Base-by-base conservation (phyloP, 768 basidiomycete species). In the Trametes coccinea region DNA sequence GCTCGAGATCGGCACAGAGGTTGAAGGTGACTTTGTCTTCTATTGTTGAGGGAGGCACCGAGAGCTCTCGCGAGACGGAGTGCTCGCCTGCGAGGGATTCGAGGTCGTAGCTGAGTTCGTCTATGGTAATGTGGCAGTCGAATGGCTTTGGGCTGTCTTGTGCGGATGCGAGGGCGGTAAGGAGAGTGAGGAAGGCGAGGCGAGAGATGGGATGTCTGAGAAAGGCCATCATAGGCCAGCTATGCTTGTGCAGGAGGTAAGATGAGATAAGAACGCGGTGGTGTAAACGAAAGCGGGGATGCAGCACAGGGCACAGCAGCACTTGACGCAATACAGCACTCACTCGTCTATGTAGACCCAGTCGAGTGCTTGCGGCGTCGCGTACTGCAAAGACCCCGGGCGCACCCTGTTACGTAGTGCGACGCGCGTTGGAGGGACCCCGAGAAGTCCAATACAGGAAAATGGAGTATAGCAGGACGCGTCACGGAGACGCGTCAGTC, bases 41-140 rank as follows among this genome's bases (percentile, higher is more conserved):
- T 68, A 80, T 84, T 10, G 68, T 76, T n/a, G 81, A 87, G 31
- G 92, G 92, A 4, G 89, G 90, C 33, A 81, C 79, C 8, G 80
- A 72, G 48, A 84, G 80, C 53, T 79, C 84, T 50, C 81, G 79
- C 58, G 72, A 79, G 52, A 84, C 71, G 13, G 74, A 75, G 57
- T 84, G 80, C 67, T 80, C 79, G 49, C 84, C 86, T 37, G 71
- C 73, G 37, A 92, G 77, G 17, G 70, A 59, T 17, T 78, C 84
- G 51, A 93, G 75, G 75, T 93, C 87, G 68, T 85, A 92, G 41
- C 77, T 81, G 62, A 71, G 59, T 56, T 74, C 77, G 47, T 75
- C 79, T 37, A 65, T 68, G 53, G 71, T 78, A 61, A 71, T 71
- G 74, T 67, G 70, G 72, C 90, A 93, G 70, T 86, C 78, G 67